Conservation (phyloP, 1,284 basidiomycete species). For the Pascua guehoae region DNA sequence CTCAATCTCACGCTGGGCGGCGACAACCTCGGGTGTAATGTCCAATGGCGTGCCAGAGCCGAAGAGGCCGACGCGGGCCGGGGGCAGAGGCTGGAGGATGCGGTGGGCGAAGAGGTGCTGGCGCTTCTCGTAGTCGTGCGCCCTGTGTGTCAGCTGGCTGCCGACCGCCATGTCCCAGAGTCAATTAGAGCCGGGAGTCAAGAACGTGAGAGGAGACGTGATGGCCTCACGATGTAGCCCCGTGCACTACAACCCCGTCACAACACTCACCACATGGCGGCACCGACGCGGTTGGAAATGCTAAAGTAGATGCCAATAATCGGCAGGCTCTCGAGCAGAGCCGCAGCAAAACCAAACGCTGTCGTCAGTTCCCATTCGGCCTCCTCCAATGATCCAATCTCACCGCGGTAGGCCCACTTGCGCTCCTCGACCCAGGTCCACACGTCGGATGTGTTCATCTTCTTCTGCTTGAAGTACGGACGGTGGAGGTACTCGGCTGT, state of each 20-base stretch:
- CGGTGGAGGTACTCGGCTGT: slow-evolving; percentile 68
- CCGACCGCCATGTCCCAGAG: too few relatives aligned
- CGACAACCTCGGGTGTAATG: slow-evolving; percentile 35
- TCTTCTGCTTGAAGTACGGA: slow-evolving; percentile 75
- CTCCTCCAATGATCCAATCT: slow-evolving; percentile 23
- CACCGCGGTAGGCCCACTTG: slow-evolving; percentile 78
- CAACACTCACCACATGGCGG: slow-evolving; percentile 70
- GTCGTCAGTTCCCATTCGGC: not conserved
- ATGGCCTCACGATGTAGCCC: too few relatives aligned
- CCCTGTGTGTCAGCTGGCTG: slow-evolving; percentile 28
- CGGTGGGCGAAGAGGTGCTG: slow-evolving; percentile 61
- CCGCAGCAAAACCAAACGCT: slow-evolving; percentile 78
- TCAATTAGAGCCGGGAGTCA: too few relatives aligned
- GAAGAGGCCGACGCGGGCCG: slow-evolving; percentile 36
- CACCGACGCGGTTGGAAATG: slow-evolving; percentile 78
- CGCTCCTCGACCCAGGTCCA: slow-evolving; percentile 77
- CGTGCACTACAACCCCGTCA: too few relatives aligned
- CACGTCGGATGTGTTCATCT: slow-evolving; percentile 66
- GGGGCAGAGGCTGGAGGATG: slow-evolving; percentile 43
- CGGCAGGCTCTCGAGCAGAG: slow-evolving; percentile 71
- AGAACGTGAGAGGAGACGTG: too few relatives aligned
- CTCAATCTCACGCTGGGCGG: slow-evolving; percentile 24
- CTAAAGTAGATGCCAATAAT: slow-evolving; percentile 73
- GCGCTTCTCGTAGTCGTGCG: slow-evolving; percentile 65
- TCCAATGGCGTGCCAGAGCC: slow-evolving; percentile 37